Percentiles rank a stretch among this genome's conserved stretches.
These are phyloP conservation scores for Blastobotrys parvus DNA, from an alignment of 805 yeast species.

Conservation along the genomic window DNA sequence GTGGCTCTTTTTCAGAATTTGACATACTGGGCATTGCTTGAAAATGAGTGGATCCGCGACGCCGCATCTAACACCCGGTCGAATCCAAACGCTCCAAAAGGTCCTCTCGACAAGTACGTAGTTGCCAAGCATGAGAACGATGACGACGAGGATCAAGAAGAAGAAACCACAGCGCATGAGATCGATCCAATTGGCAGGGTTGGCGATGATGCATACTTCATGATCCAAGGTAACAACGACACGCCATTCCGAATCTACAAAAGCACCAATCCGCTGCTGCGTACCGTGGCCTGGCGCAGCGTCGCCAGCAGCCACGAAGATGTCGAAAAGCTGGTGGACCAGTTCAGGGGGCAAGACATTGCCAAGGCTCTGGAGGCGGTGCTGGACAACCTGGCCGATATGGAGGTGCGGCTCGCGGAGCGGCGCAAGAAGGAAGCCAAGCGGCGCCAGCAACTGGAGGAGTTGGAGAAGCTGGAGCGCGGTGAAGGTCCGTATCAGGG, in stretches of 20 bases:
- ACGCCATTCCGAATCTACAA: slow-evolving; percentile 28
- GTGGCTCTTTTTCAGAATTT: slow-evolving; percentile 27
- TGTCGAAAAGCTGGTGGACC: slow-evolving; percentile 16
- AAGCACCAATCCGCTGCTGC: slow-evolving; percentile 25
- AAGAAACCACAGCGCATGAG: not conserved
- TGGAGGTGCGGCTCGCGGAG: slow-evolving; percentile 17
- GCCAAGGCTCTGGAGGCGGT: not conserved
- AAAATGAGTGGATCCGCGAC: slow-evolving; percentile 22
- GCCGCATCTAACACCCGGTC: slow-evolving; percentile 13
- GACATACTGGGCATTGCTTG: slow-evolving; percentile 26
- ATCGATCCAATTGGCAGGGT: slow-evolving; percentile 19
- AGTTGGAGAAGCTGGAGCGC: slow-evolving; percentile 14
- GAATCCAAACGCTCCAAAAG: slow-evolving; percentile 13
- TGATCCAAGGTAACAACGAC: slow-evolving; percentile 20
- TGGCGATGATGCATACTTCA: slow-evolving; percentile 16
- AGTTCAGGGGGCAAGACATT: not conserved
- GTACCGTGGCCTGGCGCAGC: slow-evolving; percentile 27
- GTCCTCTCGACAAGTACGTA: slow-evolving; percentile 17
- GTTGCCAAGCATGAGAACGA: slow-evolving; percentile 12
- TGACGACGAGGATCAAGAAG: slow-evolving; percentile 17
- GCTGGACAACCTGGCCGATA: slow-evolving; percentile 1
- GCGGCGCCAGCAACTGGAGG: slow-evolving; percentile 11
- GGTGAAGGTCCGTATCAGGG: slow-evolving; percentile 26
- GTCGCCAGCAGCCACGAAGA: slow-evolving; percentile 25
- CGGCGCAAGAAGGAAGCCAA: slow-evolving; percentile 7